phyloP scores from a whole-genome alignment of 345 rosid genomes.

The Aquilaria yunnanensis region DNA sequence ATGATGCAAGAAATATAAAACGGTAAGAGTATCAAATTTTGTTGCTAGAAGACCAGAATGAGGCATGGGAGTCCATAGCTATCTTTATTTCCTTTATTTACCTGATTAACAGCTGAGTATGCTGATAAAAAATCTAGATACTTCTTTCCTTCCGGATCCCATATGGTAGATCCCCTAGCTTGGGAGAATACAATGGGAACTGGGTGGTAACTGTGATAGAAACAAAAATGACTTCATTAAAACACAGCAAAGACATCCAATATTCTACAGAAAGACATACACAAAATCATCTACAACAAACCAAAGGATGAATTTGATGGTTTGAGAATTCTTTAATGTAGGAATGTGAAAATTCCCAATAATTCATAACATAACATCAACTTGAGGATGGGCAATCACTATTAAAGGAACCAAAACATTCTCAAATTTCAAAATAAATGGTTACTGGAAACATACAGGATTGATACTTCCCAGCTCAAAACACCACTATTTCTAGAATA shows the following conservation, averaged over 20 bases:
- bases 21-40: no score
- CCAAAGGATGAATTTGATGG: background rate
- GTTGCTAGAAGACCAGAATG: background rate
- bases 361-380: background rate
- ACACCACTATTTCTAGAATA: no score
- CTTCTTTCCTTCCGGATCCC: conserved; percentile 94
- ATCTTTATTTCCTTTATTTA: conserved; percentile 7
- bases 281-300: background rate
- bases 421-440: background rate
- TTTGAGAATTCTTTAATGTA: background rate
- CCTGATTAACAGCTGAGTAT: conserved; percentile 97
- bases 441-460: no score
- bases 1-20: no score
- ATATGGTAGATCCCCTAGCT: conserved; percentile 73
- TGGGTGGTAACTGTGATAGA: conserved; percentile 78
- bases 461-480: no score
- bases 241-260: background rate
- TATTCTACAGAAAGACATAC: background rate
- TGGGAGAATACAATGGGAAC: conserved; percentile 90
- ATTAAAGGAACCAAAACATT: background rate
- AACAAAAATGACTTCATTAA: conserved; percentile 7
- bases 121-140: conserved; percentile 92
- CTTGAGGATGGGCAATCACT: background rate
- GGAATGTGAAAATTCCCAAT: background rate
- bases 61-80: background rate